Percentiles rank a stretch among this genome's conserved stretches.
phyloP scores from a whole-genome alignment of 2,329 filamentous ascomycete genomes.

The Drechmeria coniospora region DNA sequence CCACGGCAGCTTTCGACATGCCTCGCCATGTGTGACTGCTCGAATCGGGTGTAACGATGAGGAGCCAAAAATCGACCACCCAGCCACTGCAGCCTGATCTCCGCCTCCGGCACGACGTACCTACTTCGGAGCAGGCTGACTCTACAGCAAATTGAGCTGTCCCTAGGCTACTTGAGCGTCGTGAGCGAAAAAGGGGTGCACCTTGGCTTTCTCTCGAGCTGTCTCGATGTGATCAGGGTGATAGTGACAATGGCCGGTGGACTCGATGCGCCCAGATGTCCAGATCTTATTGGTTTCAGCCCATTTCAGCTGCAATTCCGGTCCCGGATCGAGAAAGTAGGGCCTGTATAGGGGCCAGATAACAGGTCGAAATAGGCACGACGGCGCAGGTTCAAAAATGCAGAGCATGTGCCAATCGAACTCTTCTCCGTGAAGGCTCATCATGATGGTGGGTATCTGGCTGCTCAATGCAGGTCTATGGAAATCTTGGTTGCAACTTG shows the following conservation, averaged over 20 bases:
- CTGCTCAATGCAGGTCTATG: too few relatives aligned
- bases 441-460: too few relatives aligned
- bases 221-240: constrained; percentile 37
- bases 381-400: constrained; percentile 46
- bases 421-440: constrained; percentile 19
- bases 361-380: constrained; percentile 60
- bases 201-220: constrained; percentile 40
- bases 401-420: constrained; percentile 33
- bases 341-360: constrained; percentile 48
- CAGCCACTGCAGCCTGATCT: constrained; percentile 45
- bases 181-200: constrained; percentile 49
- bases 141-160: constrained; percentile 37
- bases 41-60: constrained; percentile 44
- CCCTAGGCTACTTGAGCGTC: constrained; percentile 28
- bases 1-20: constrained; percentile 27
- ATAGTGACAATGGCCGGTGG: constrained; percentile 72
- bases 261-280: constrained; percentile 46
- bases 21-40: too few relatives aligned
- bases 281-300: constrained; percentile 49
- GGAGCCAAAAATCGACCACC: constrained; percentile 42
- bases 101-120: constrained; percentile 40
- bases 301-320: constrained; percentile 43
- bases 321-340: constrained; percentile 31
- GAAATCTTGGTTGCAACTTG: constrained; percentile 55
- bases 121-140: constrained; percentile 39